phyloP scores from a whole-genome alignment of 2,329 filamentous ascomycete species.

The Keithomyces neogunnii region DNA sequence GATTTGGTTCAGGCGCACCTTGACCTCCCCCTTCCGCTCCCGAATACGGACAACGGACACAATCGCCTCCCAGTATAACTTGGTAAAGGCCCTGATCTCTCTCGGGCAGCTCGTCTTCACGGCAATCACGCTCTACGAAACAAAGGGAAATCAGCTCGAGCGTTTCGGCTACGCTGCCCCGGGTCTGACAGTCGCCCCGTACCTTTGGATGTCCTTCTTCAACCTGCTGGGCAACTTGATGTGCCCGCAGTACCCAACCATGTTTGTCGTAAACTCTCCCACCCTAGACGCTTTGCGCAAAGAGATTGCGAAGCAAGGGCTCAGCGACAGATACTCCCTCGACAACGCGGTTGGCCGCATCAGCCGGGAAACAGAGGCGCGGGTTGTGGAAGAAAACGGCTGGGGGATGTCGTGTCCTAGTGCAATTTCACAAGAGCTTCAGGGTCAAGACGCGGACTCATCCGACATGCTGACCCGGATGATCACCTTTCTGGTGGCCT shows the following conservation, averaged over 20 bases:
- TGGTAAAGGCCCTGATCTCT: conserved; percentile 4
- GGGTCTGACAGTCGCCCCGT: conserved; percentile 6
- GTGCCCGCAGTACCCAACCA: conserved; percentile 5
- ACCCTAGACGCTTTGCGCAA: neutral
- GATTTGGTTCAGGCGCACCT: no score
- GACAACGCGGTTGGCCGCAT: no score
- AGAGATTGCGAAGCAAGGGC: neutral
- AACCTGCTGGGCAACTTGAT: conserved; percentile 5
- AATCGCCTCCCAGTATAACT: neutral
- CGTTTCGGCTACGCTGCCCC: conserved; percentile 5
- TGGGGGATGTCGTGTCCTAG: no score
- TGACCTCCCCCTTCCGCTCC: no score
- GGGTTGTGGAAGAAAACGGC: no score
- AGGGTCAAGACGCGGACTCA: no score
- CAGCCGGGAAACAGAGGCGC: no score
- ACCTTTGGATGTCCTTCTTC: conserved; percentile 7
- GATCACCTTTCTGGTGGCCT: neutral
- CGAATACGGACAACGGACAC: no score
- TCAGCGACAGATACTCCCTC: no score
- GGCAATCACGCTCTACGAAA: conserved; percentile 5
- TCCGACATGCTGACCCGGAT: no score
- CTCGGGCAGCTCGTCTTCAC: conserved; percentile 5
- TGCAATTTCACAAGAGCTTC: no score
- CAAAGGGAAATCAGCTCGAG: conserved; percentile 6
- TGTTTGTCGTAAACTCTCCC: conserved; percentile 5